These are phyloP conservation scores for Fusarium penzigii DNA, from an alignment of 2,329 filamentous ascomycete species.

Conservation along the genomic window DNA sequence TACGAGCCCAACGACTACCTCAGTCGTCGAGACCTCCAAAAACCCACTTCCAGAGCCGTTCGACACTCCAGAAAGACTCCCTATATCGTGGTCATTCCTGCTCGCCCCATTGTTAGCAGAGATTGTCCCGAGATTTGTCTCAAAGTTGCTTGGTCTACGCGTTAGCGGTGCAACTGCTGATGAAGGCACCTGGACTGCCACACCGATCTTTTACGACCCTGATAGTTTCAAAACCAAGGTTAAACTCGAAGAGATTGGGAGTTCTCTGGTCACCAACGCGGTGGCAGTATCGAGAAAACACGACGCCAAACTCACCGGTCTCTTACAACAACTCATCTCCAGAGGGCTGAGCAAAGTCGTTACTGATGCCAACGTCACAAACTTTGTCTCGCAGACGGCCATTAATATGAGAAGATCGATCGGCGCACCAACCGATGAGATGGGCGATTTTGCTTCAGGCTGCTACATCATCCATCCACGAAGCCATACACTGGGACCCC, in stretches of 20 bases:
- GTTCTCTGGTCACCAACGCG: conserved; percentile 7
- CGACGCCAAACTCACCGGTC: conserved; percentile 22
- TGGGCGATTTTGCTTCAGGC: conserved; percentile 17
- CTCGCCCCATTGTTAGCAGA: conserved; percentile 17
- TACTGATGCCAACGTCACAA: conserved; percentile 15
- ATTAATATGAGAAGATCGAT: conserved; percentile 26
- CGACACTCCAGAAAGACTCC: conserved; percentile 23
- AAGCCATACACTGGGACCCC: not conserved
- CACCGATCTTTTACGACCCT: conserved; percentile 13
- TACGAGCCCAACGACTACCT: not conserved
- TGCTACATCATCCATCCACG: conserved; percentile 16
- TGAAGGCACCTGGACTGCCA: conserved; percentile 21
- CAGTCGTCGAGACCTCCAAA: conserved; percentile 2
- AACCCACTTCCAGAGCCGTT: conserved; percentile 17
- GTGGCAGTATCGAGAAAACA: conserved; percentile 12
- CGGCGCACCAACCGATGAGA: conserved; percentile 18
- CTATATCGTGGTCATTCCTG: conserved; percentile 27
- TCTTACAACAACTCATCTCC: conserved; percentile 20
- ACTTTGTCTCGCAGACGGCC: conserved; percentile 26
- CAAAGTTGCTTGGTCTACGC: conserved; percentile 15
- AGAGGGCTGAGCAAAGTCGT: conserved; percentile 23
- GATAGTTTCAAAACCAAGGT: conserved; percentile 14
- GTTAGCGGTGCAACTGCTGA: conserved; percentile 11
- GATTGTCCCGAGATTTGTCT: conserved; percentile 18
- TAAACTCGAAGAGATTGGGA: conserved; percentile 16